phyloP scores from a whole-genome alignment of 108 stramenopile genomes.

The Skeletonema grethae region DNA sequence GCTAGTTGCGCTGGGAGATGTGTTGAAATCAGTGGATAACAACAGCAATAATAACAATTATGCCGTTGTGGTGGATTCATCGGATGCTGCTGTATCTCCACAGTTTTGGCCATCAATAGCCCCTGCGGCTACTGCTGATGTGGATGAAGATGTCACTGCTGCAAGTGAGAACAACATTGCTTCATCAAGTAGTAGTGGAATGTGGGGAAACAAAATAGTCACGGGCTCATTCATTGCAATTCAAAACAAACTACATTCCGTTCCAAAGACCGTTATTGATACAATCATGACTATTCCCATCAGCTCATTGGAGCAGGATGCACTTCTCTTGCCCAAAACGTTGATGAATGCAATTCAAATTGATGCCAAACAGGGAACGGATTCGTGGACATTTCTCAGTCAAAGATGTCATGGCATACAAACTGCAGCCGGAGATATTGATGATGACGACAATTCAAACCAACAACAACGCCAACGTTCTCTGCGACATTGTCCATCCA shows the following conservation, averaged over 20 bases:
- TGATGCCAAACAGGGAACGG: neutral
- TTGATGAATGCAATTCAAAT: conserved; percentile 20
- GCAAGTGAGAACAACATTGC: neutral
- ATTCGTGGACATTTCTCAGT: conserved; percentile 22
- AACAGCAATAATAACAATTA: conserved; percentile 30
- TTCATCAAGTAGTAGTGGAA: neutral
- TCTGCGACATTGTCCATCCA: conserved; percentile 36
- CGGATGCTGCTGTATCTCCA: conserved; percentile 23
- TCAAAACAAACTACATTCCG: conserved; percentile 2
- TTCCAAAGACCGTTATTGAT: conserved; percentile 20
- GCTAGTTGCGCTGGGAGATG: conserved; percentile 39
- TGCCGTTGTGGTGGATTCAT: conserved; percentile 19
- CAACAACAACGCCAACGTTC: conserved; percentile 12
- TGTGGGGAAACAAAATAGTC: conserved; percentile 11
- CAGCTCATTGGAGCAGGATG: conserved; percentile 24
- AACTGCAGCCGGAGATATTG: conserved; percentile 23
- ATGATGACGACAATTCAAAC: neutral
- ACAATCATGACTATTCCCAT: conserved; percentile 4
- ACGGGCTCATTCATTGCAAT: conserved; percentile 29
- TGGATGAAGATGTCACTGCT: neutral
- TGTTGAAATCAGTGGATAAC: conserved; percentile 4
- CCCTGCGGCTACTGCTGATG: neutral
- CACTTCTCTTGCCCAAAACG: conserved; percentile 28
- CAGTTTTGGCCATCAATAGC: conserved; percentile 5
- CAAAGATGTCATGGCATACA: conserved; percentile 44